Evolutionary conservation across 306 rosid species (phyloP).

Genomic region (Quercus suber): DNA sequence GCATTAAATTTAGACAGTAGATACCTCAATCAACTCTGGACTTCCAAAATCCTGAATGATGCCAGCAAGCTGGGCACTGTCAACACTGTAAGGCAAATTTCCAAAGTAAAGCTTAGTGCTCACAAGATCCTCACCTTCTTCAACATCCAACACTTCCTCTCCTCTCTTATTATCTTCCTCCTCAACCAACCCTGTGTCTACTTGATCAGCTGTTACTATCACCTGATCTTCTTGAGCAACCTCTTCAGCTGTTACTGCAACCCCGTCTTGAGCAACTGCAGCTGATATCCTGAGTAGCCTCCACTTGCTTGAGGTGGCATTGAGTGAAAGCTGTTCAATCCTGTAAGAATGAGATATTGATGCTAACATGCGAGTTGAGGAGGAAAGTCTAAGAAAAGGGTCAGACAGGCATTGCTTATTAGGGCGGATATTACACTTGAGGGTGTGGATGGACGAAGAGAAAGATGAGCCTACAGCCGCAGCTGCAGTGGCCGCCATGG

Average conservation of each 20-base stretch:
- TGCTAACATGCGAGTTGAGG: slow-evolving; percentile 39
- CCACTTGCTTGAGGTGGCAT: slow-evolving; percentile 27
- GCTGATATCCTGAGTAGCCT: slow-evolving; percentile 46
- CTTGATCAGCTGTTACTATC: slow-evolving; percentile 33
- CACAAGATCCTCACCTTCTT: slow-evolving; percentile 25
- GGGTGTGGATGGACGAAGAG: slow-evolving; percentile 50
- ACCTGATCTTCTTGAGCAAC: slow-evolving; percentile 54
- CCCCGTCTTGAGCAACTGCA: slow-evolving; percentile 62
- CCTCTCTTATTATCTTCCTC: slow-evolving; percentile 12
- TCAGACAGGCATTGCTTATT: slow-evolving; percentile 33
- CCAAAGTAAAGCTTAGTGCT: slow-evolving; percentile 92
- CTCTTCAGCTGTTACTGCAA: slow-evolving; percentile 39
- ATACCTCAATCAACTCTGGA: slow-evolving; percentile 88
- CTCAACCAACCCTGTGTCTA: slow-evolving; percentile 24
- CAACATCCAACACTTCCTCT: slow-evolving; percentile 22
- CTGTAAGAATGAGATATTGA: slow-evolving; percentile 28
- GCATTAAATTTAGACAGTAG: neutral
- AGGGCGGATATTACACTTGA: slow-evolving; percentile 44
- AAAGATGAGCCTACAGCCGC: slow-evolving; percentile 60
- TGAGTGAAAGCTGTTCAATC: slow-evolving; percentile 34
- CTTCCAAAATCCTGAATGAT: slow-evolving; percentile 69
- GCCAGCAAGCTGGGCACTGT: slow-evolving; percentile 95
- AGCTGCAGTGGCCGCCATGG: slow-evolving; percentile 71
- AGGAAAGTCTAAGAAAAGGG: slow-evolving; percentile 33
- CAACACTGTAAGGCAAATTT: slow-evolving; percentile 90